Evolutionary conservation across 2,329 filamentous ascomycete species (phyloP).

Genomic region (Arthroderma uncinatum): DNA sequence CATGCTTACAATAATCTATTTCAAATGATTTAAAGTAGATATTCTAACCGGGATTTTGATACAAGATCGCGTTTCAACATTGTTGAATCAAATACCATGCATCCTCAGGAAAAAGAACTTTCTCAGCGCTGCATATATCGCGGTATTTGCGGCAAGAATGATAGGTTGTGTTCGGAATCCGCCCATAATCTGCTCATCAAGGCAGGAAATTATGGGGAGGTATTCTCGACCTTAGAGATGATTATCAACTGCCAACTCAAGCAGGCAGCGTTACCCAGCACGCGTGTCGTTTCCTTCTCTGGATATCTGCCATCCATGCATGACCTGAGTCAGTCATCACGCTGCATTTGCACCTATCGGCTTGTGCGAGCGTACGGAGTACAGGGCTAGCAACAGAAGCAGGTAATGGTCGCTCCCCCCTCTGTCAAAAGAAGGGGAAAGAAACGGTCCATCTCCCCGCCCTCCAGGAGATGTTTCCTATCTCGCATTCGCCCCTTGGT

Average conservation of each 20-base stretch:
- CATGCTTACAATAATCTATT: no score
- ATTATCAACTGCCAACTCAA: slow-evolving; percentile 58
- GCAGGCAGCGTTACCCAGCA: slow-evolving; percentile 50
- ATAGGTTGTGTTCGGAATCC: background rate
- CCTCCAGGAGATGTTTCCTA: slow-evolving; percentile 41
- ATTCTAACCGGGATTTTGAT: no score
- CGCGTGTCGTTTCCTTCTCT: slow-evolving; percentile 64
- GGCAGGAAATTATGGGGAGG: slow-evolving; percentile 26
- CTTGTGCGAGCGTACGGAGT: background rate
- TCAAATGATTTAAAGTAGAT: no score
- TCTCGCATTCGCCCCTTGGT: slow-evolving; percentile 56
- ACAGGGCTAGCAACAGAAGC: background rate
- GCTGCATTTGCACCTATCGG: background rate
- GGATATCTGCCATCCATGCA: slow-evolving; percentile 69
- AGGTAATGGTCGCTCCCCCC: slow-evolving; percentile 74
- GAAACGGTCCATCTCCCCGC: slow-evolving; percentile 50
- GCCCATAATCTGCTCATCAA: background rate
- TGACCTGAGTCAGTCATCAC: slow-evolving; percentile 10
- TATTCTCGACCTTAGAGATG: slow-evolving; percentile 56
- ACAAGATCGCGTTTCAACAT: no score
- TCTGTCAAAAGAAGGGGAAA: slow-evolving; percentile 64
- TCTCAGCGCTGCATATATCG: no score
- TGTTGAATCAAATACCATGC: no score
- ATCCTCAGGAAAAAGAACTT: no score
- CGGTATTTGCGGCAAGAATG: no score